phyloP scores from a whole-genome alignment of 176 grass and related monocot species.

The Neostapfia colusana region DNA sequence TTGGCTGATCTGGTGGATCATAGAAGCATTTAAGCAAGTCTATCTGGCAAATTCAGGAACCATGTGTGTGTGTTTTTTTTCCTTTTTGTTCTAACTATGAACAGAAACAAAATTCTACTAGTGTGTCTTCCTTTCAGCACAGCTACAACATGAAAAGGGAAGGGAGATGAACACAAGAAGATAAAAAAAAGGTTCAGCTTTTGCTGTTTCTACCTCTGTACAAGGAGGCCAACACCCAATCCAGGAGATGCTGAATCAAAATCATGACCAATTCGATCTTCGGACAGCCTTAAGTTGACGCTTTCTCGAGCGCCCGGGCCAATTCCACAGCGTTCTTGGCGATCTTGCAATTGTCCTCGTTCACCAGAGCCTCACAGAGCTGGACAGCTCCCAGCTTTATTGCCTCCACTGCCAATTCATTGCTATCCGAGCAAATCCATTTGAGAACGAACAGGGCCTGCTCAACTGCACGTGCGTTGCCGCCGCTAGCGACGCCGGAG shows the following conservation, averaged over 20 bases:
- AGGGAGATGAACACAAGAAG: constrained; percentile 32
- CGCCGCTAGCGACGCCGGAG: constrained; percentile 37
- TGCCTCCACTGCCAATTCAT: constrained; percentile 54
- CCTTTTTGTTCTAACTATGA: constrained; percentile 44
- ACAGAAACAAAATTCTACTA: constrained; percentile 55
- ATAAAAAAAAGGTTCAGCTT: constrained; percentile 46
- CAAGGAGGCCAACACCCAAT: constrained; percentile 44
- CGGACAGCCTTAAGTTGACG: constrained; percentile 27
- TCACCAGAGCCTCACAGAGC: constrained; percentile 56
- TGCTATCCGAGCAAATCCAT: constrained; percentile 65
- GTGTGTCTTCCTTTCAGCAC: constrained; percentile 38
- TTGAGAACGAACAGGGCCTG: constrained; percentile 71
- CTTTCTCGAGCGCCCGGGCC: constrained; percentile 64
- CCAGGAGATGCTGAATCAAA: constrained; percentile 44
- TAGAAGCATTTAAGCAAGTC: constrained; percentile 21
- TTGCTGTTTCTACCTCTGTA: constrained; percentile 61
- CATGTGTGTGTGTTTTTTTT: constrained; percentile 32
- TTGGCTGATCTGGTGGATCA: constrained; percentile 28
- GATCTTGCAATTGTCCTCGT: constrained; percentile 75
- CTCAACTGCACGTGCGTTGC: constrained; percentile 69
- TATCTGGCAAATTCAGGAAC: constrained; percentile 22
- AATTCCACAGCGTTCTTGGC: constrained; percentile 74
- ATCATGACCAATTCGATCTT: constrained; percentile 44
- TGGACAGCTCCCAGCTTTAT: constrained; percentile 69
- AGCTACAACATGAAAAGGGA: constrained; percentile 40